A percentile compares a stretch with the other conserved stretches of the same genome.
These are phyloP conservation scores for Coemansia sp. DNA, from an alignment of 192 early-diverging fungal species.

Conservation along the genomic window DNA sequence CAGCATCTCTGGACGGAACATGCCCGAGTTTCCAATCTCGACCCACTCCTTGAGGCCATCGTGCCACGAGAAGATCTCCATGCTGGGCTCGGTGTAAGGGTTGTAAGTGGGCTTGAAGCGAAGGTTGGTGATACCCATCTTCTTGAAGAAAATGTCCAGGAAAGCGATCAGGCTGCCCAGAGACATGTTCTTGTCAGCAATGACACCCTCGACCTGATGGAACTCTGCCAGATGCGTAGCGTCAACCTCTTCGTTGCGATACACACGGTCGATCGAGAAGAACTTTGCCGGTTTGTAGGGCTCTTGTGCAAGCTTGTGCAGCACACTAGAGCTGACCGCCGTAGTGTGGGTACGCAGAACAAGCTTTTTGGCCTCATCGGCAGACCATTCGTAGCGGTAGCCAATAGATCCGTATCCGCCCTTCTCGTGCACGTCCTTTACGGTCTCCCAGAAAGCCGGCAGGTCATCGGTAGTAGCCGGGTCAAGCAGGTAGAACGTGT, in stretches of 20 bases:
- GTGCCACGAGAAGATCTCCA: conserved; percentile 99
- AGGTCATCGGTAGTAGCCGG: conserved; percentile 67
- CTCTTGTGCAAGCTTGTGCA: conserved; percentile 88
- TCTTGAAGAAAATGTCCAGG: conserved; percentile 95
- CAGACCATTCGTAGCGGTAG: conserved; percentile 91
- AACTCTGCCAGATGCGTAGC: conserved; percentile 99
- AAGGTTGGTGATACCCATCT: conserved; percentile 91
- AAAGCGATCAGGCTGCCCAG: conserved; percentile 96
- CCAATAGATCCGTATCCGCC: conserved; percentile 97
- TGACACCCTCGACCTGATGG: conserved; percentile 98
- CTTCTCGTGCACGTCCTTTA: conserved; percentile 88
- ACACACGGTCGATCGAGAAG: conserved; percentile 99
- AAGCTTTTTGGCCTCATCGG: conserved; percentile 89
- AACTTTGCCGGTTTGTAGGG: conserved; percentile 94
- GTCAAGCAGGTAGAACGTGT: conserved; percentile 77
- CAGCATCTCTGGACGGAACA: conserved; percentile 99
- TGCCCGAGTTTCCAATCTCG: conserved; percentile 97
- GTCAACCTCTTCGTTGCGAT: conserved; percentile 97
- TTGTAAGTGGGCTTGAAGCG: conserved; percentile 99
- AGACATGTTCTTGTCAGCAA: conserved; percentile 93
- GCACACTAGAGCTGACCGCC: conserved; percentile 87
- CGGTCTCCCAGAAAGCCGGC: conserved; percentile 89
- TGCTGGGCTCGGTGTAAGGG: conserved; percentile 98
- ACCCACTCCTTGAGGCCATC: conserved; percentile 86
- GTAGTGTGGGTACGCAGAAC: conserved; percentile 98